A percentile compares a stretch with the other conserved stretches of the same genome.
Conservation (phyloP, 306 rosid species). For the Castanospermum australe region DNA sequence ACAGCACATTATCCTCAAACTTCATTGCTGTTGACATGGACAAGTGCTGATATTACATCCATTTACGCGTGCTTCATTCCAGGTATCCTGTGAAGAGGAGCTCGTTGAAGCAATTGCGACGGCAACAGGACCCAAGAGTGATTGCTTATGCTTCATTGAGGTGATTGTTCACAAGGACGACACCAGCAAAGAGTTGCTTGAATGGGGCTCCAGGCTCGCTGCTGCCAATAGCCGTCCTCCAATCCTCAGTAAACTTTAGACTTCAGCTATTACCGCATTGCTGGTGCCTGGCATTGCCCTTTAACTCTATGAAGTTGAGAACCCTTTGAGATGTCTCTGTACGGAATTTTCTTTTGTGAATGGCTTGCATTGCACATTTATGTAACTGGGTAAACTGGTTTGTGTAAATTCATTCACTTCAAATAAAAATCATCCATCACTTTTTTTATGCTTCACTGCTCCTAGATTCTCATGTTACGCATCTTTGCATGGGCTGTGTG, state of each 20-base stretch:
- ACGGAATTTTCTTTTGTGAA: not conserved
- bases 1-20: not conserved
- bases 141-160: slow-evolving; percentile 77
- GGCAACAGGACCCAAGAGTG: slow-evolving; percentile 67
- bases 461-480: too few species aligned
- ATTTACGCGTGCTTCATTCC: not conserved
- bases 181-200: slow-evolving; percentile 87
- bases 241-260: slow-evolving; percentile 53
- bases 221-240: slow-evolving; percentile 84
- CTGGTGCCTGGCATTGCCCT: not conserved
- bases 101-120: slow-evolving; percentile 63
- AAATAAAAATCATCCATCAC: too few species aligned
- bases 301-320: not conserved
- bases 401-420: too few species aligned
- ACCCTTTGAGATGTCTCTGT: not conserved
- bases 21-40: not conserved
- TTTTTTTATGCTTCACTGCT: too few species aligned
- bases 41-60: not conserved
- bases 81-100: slow-evolving; percentile 82
- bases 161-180: slow-evolving; percentile 87
- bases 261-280: too few species aligned
- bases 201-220: slow-evolving; percentile 80
- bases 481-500: too few species aligned
- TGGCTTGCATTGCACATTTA: not conserved
- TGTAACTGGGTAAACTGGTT: too few species aligned